A percentile compares a stretch with the other conserved stretches of the same genome.
Conservation (phyloP, 768 basidiomycete species). For the Leccinum fibrillosum region DNA sequence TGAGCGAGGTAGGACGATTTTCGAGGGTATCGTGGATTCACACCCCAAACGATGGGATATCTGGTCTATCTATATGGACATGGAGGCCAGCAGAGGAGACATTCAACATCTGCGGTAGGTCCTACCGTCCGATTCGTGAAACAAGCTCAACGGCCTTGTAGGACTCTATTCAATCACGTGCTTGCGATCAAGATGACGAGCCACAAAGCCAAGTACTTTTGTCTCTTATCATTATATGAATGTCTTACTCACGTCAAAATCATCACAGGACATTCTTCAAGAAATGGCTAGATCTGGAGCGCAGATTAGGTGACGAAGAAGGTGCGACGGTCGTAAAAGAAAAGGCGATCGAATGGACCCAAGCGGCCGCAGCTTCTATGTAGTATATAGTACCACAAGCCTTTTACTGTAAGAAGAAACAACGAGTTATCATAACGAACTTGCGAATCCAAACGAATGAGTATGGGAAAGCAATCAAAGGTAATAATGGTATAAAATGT, state of each 20-base stretch:
- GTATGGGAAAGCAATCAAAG: constrained; percentile 34
- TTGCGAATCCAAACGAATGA: constrained; percentile 56
- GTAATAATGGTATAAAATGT: constrained; percentile 35
- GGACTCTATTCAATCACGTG: constrained; percentile 85
- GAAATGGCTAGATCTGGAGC: constrained; percentile 92
- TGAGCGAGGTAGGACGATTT: constrained; percentile 93
- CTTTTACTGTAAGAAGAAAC: constrained; percentile 31
- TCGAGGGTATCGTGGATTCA: constrained; percentile 94
- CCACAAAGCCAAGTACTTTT: constrained; percentile 90
- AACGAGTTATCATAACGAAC: constrained; percentile 35
- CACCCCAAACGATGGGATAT: constrained; percentile 94
- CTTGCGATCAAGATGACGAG: constrained; percentile 85
- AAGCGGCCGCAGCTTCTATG: constrained; percentile 40
- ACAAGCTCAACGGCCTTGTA: constrained; percentile 26
- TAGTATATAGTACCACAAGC: constrained; percentile 14
- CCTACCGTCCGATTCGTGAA: neutral
- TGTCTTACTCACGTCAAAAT: constrained; percentile 10
- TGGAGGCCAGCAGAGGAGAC: constrained; percentile 80
- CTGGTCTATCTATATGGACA: constrained; percentile 96
- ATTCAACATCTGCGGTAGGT: constrained; percentile 73
- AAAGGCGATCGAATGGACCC: constrained; percentile 91
- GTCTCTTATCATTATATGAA: neutral
- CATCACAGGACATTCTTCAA: constrained; percentile 84
- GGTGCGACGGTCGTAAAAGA: constrained; percentile 79
- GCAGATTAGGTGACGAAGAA: constrained; percentile 80